These are phyloP conservation scores for Monosporascus sp. DNA, from an alignment of 2,329 filamentous ascomycete genomes.

Conservation along the genomic window DNA sequence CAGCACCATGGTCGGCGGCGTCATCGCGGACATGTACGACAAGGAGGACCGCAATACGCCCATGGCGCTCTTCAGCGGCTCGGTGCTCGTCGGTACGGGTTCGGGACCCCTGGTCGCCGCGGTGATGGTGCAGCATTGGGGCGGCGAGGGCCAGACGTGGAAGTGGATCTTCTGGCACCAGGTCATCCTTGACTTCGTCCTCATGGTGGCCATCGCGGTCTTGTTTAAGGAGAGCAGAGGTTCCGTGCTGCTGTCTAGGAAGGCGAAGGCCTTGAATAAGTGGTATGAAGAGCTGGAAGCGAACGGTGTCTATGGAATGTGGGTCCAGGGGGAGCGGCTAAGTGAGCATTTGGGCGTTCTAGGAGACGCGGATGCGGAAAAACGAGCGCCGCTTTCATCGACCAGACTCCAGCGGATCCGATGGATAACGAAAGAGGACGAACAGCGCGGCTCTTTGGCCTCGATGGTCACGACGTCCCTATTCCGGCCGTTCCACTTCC, in stretches of 20 bases:
- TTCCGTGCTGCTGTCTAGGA: constrained; percentile 71
- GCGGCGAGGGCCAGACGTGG: constrained; percentile 46
- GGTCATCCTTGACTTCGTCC: constrained; percentile 59
- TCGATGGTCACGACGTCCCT: constrained; percentile 71
- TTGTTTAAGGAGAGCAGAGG: constrained; percentile 81
- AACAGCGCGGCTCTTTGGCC: constrained; percentile 63
- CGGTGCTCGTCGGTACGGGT: constrained; percentile 74
- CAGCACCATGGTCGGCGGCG: constrained; percentile 87
- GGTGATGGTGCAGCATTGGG: constrained; percentile 60
- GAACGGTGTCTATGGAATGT: constrained; percentile 51
- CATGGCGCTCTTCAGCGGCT: constrained; percentile 84
- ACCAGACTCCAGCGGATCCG: constrained; percentile 52
- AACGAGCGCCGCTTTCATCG: constrained; percentile 1
- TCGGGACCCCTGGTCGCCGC: constrained; percentile 69
- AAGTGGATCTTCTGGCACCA: constrained; percentile 90
- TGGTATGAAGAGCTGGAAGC: constrained; percentile 75
- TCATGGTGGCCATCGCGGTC: constrained; percentile 60
- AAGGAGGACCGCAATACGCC: constrained; percentile 77
- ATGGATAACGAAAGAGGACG: constrained; percentile 76
- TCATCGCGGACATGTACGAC: constrained; percentile 81
- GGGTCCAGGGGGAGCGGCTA: constrained; percentile 20
- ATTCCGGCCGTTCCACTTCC: constrained; percentile 71
- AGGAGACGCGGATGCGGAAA: constrained; percentile 7
- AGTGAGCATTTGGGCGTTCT: constrained; percentile 7
- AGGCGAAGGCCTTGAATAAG: constrained; percentile 66